These are phyloP conservation scores for Lenzites betulinus DNA, from an alignment of 768 basidiomycete genomes.

Conservation along the genomic window DNA sequence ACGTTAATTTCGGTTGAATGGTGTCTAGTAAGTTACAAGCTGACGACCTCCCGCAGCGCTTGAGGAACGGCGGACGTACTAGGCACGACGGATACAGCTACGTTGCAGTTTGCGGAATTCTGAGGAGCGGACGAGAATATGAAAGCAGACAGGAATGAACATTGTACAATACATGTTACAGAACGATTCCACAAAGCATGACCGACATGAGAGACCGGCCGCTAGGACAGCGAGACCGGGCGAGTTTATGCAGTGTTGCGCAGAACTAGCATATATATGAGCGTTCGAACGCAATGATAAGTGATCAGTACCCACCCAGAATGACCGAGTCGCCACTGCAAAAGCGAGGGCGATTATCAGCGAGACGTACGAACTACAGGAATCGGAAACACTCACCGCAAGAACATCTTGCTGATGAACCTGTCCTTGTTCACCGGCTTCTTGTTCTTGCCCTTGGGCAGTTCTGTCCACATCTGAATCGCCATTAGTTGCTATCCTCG, in stretches of 20 bases:
- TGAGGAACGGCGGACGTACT: not conserved
- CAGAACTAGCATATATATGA: conserved; percentile 52
- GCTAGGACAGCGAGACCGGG: not conserved
- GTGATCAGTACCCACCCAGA: conserved; percentile 65
- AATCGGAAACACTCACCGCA: conserved; percentile 57
- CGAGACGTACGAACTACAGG: not conserved
- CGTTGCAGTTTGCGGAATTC: not conserved
- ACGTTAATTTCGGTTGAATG: not conserved
- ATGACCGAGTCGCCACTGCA: conserved; percentile 95
- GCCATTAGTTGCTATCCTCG: not conserved
- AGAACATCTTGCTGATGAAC: conserved; percentile 99
- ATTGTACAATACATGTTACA: conserved; percentile 23
- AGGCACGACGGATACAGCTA: not conserved
- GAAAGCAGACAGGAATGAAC: conserved; percentile 2
- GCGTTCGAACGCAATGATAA: conserved; percentile 27
- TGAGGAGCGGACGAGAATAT: not conserved
- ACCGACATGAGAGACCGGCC: not conserved
- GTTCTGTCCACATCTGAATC: conserved; percentile 96
- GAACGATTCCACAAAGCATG: conserved; percentile 8
- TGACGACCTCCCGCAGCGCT: not conserved
- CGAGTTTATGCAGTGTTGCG: conserved; percentile 42
- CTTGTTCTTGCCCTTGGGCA: conserved; percentile 97
- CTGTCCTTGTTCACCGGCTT: conserved; percentile 99
- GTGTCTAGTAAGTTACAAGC: not conserved
- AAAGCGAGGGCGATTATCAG: conserved; percentile 18